Percentiles rank a stretch among this genome's conserved stretches.
Conservation (phyloP, 2,329 filamentous ascomycete genomes). For the Pestalotiopsis sp. region DNA sequence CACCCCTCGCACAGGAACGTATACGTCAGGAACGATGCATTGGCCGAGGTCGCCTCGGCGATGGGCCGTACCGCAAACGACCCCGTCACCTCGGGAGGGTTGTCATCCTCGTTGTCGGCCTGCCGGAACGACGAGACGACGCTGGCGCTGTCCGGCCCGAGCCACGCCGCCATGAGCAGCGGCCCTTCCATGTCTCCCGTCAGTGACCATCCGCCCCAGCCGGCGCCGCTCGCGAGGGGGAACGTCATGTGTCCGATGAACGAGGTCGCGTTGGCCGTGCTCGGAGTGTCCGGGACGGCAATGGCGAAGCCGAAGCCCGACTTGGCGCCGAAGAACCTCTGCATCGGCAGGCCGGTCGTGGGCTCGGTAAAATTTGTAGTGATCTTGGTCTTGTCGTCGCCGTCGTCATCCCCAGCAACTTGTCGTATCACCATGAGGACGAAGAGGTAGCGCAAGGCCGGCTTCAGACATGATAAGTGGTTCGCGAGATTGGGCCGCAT, state of each 20-base stretch:
- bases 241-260: slow-evolving; percentile 52
- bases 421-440: background rate
- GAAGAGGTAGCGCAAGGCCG: background rate
- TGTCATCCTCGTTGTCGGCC: slow-evolving; percentile 44
- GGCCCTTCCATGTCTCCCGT: slow-evolving; percentile 47
- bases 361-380: slow-evolving; percentile 34
- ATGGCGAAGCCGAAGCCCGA: slow-evolving; percentile 45
- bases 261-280: slow-evolving; percentile 17
- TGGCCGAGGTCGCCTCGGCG: slow-evolving; percentile 43
- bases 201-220: slow-evolving; percentile 49
- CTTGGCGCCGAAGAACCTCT: slow-evolving; percentile 40
- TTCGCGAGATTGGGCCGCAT: background rate
- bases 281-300: slow-evolving; percentile 42
- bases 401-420: background rate
- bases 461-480: background rate
- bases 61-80: slow-evolving; percentile 43
- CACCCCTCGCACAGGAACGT: slow-evolving; percentile 48
- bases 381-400: background rate
- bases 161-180: slow-evolving; percentile 47
- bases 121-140: slow-evolving; percentile 47
- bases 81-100: slow-evolving; percentile 45
- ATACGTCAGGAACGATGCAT: slow-evolving; percentile 44
- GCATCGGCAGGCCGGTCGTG: slow-evolving; percentile 35
- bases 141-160: slow-evolving; percentile 32
- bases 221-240: slow-evolving; percentile 39